Conservation (phyloP, 2,329 filamentous ascomycete species). For the Talaromyces sp. region DNA sequence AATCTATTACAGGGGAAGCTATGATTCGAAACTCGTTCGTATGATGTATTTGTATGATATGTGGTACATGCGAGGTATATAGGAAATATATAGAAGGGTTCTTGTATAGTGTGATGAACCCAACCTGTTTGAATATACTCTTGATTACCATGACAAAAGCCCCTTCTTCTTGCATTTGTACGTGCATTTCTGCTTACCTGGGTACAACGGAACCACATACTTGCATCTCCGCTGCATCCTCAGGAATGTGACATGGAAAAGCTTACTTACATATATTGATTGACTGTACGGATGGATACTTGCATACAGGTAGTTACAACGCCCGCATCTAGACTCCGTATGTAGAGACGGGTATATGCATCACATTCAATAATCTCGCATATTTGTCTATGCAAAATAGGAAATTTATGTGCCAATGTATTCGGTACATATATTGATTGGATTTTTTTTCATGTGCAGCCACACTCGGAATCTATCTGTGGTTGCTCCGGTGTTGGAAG, state of each 20-base stretch:
- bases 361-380: neutral
- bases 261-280: slow-evolving; percentile 6
- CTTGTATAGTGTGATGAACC: neutral
- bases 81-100: neutral
- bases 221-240: slow-evolving; percentile 5
- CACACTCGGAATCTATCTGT: neutral
- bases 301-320: neutral
- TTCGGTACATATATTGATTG: slow-evolving; percentile 7
- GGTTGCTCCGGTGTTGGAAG: slow-evolving; percentile 7
- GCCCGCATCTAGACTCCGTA: neutral
- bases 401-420: neutral
- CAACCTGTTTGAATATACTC: neutral
- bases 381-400: neutral
- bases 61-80: neutral
- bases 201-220: too few species aligned
- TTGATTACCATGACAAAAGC: neutral
- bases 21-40: slow-evolving; percentile 36
- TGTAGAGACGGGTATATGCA: neutral
- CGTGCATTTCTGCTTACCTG: neutral
- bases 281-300: neutral
- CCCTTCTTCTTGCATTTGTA: neutral
- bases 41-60: neutral
- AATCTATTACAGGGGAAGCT: slow-evolving; percentile 70
- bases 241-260: slow-evolving; percentile 15
- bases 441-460: neutral